Evolutionary conservation across 345 rosid genomes (phyloP).

Genomic region (Ceriops tagal): DNA sequence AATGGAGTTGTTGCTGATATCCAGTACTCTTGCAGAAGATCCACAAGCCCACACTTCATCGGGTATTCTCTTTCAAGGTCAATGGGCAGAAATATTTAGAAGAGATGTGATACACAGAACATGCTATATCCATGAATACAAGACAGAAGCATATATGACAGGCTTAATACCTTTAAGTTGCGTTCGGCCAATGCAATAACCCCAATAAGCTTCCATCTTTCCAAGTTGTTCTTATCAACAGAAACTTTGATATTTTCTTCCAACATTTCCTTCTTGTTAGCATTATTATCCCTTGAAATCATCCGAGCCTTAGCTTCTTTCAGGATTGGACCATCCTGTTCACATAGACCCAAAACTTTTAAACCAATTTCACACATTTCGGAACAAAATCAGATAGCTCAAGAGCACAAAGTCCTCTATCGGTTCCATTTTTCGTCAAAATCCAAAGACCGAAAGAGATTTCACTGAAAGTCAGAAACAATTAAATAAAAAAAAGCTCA

Average conservation of each 20-base stretch:
- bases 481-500: no score
- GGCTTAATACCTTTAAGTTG: slow-evolving; percentile 57
- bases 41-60: slow-evolving; percentile 73
- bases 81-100: slow-evolving; percentile 18
- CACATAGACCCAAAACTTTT: slow-evolving; percentile 5
- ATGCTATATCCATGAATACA: background rate
- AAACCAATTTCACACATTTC: background rate
- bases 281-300: slow-evolving; percentile 38
- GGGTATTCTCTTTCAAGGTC: slow-evolving; percentile 57
- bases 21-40: slow-evolving; percentile 55
- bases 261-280: slow-evolving; percentile 9
- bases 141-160: background rate
- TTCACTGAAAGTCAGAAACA: no score
- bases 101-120: background rate
- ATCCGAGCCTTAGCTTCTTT: slow-evolving; percentile 55
- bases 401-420: background rate
- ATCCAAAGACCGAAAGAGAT: background rate
- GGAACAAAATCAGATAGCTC: background rate
- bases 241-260: slow-evolving; percentile 27
- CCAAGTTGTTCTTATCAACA: slow-evolving; percentile 47
- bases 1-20: slow-evolving; percentile 60
- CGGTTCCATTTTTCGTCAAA: background rate
- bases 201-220: slow-evolving; percentile 76
- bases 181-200: slow-evolving; percentile 63
- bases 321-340: slow-evolving; percentile 69